phyloP scores from a whole-genome alignment of 2,329 filamentous ascomycete genomes.

The Ophiocordyceps polyrhachis-furcata region DNA sequence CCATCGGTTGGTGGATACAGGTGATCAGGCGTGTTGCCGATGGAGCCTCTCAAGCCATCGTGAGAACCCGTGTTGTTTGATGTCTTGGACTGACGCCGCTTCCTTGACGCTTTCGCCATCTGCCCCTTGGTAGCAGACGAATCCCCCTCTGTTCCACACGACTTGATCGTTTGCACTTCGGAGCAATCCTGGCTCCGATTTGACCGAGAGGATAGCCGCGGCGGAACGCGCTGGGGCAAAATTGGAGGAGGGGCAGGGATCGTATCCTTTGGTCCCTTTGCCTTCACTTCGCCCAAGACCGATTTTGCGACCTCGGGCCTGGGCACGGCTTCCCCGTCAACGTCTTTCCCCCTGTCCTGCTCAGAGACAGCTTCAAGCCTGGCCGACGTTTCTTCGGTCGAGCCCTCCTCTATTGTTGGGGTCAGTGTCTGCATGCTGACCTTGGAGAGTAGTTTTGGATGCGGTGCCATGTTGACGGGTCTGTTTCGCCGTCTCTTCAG shows the following conservation, averaged over 20 bases:
- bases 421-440: constrained; percentile 10
- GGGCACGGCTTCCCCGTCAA: not conserved
- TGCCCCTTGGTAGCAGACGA: not conserved
- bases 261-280: not conserved
- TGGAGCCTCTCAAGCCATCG: constrained; percentile 1
- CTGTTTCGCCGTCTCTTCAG: constrained; percentile 8
- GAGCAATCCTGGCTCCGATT: not conserved
- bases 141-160: not conserved
- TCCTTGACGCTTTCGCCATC: not conserved
- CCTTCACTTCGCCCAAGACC: not conserved
- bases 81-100: not conserved
- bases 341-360: not conserved
- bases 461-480: constrained; percentile 6
- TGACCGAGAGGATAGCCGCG: constrained; percentile 5
- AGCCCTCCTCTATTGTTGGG: constrained; percentile 15
- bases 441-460: constrained; percentile 7
- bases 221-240: constrained; percentile 4
- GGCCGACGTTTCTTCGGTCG: constrained; percentile 4
- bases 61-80: not conserved
- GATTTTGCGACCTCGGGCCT: not conserved
- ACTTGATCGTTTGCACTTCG: constrained; percentile 1
- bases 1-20: constrained; percentile 1
- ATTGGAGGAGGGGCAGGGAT: not conserved
- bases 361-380: not conserved
- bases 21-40: not conserved